These are phyloP conservation scores for Hanseniaspora gamundiae DNA, from an alignment of 1,139 yeast genomes.

Conservation along the genomic window DNA sequence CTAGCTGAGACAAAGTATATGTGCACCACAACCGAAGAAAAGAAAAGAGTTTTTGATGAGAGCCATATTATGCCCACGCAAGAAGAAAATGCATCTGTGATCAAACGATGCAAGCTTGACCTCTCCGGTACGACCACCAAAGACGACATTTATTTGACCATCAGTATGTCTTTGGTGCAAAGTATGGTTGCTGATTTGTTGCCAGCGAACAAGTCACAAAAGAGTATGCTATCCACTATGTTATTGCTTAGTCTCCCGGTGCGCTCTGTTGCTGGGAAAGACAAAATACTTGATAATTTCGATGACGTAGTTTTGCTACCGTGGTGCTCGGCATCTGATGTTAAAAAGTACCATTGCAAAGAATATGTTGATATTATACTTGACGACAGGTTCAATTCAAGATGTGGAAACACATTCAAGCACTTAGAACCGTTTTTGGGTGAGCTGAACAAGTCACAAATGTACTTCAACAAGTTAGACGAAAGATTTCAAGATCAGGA, in stretches of 20 bases:
- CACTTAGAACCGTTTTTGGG: neutral
- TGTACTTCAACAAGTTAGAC: neutral
- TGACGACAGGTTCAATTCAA: conserved; percentile 6
- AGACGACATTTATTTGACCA: conserved; percentile 4
- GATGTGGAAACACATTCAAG: neutral
- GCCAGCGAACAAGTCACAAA: conserved; percentile 19
- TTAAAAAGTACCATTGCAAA: conserved; percentile 16
- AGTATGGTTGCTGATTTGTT: conserved; percentile 21
- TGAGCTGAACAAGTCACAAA: neutral
- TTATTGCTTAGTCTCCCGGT: conserved; percentile 14
- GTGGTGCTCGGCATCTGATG: conserved; percentile 10
- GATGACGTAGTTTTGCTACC: conserved; percentile 15
- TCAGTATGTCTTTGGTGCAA: conserved; percentile 20
- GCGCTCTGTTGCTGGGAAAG: conserved; percentile 7
- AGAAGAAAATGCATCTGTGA: too few relatives aligned
- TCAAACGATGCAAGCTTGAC: too few relatives aligned
- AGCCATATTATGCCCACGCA: too few relatives aligned
- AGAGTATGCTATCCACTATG: conserved; percentile 17
- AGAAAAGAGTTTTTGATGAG: too few relatives aligned
- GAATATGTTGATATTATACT: conserved; percentile 14
- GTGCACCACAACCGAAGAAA: too few relatives aligned
- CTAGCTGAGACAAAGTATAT: too few relatives aligned
- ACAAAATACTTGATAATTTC: conserved; percentile 12
- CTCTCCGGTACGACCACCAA: neutral
- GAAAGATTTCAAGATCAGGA: neutral